These are phyloP conservation scores for Xylariaceae sp. DNA, from an alignment of 2,329 filamentous ascomycete genomes.

Conservation along the genomic window DNA sequence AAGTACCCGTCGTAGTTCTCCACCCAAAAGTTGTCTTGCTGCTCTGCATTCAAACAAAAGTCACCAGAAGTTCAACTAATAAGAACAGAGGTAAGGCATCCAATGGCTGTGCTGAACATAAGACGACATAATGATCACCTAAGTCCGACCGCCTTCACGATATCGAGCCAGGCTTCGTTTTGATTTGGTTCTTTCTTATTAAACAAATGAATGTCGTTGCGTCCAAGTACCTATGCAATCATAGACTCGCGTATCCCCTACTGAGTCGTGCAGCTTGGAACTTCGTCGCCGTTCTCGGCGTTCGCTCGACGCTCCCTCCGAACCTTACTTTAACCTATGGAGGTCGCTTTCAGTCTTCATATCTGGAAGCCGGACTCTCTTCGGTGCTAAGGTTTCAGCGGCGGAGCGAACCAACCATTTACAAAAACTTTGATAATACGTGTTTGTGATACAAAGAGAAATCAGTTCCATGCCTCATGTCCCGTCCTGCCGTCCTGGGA, in stretches of 20 bases:
- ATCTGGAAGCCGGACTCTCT: conserved; percentile 46
- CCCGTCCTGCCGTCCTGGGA: conserved; percentile 12
- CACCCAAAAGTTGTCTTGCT: neutral
- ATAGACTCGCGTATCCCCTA: conserved; percentile 23
- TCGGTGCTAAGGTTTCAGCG: conserved; percentile 60
- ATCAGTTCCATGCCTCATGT: conserved; percentile 35
- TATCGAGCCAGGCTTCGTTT: conserved; percentile 16
- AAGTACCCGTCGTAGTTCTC: neutral
- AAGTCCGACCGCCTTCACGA: neutral
- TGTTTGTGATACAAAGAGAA: conserved; percentile 49
- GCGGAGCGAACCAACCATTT: conserved; percentile 59
- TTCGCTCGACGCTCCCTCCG: conserved; percentile 59
- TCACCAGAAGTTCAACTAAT: neutral
- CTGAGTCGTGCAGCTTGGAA: conserved; percentile 16
- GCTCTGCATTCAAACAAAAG: neutral
- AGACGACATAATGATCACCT: neutral
- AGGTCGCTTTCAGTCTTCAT: conserved; percentile 27
- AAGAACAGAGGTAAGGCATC: too few relatives aligned
- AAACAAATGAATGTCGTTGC: conserved; percentile 28
- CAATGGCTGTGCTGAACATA: too few relatives aligned
- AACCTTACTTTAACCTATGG: conserved; percentile 69
- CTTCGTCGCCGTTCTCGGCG: conserved; percentile 33
- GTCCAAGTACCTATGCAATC: conserved; percentile 24
- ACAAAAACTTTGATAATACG: conserved; percentile 35
- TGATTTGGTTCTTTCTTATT: conserved; percentile 23